Evolutionary conservation across 164 flowering plant genomes (phyloP).

Genomic region (Paratinospora sagittata): DNA sequence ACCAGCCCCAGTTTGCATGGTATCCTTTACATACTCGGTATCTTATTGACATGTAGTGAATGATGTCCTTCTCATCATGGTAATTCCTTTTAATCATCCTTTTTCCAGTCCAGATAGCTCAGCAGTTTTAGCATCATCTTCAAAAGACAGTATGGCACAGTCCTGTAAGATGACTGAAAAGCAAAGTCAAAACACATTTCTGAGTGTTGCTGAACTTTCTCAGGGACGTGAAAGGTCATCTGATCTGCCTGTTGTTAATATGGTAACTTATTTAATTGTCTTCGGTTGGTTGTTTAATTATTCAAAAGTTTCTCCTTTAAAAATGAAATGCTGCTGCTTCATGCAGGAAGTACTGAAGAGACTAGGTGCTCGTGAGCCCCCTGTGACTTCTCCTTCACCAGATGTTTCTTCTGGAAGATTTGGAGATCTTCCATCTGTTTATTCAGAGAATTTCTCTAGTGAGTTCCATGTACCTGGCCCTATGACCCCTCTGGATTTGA

Average conservation of each 20-base stretch:
- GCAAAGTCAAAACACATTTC: constrained; percentile 48
- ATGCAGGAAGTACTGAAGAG: constrained; percentile 72
- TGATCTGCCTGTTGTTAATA: constrained; percentile 38
- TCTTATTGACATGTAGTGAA: not conserved
- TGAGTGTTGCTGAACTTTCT: constrained; percentile 67
- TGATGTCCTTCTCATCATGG: not conserved
- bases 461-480: constrained; percentile 46
- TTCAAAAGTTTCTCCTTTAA: not conserved
- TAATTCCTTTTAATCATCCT: constrained; percentile 9
- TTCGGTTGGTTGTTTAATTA: not conserved
- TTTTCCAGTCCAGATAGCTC: constrained; percentile 25
- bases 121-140: constrained; percentile 22
- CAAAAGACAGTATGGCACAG: constrained; percentile 25
- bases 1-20: constrained; percentile 30
- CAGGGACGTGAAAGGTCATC: constrained; percentile 34
- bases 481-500: constrained; percentile 73
- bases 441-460: constrained; percentile 27
- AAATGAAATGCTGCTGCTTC: constrained; percentile 1
- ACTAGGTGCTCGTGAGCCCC: constrained; percentile 43
- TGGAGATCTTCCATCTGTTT: constrained; percentile 22
- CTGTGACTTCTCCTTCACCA: constrained; percentile 22
- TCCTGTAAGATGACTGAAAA: constrained; percentile 33
- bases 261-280: constrained; percentile 43
- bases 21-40: constrained; percentile 18
- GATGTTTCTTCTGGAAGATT: constrained; percentile 30